Evolutionary conservation across 768 basidiomycete species (phyloP).

Genomic region (Psilocybe sp.): DNA sequence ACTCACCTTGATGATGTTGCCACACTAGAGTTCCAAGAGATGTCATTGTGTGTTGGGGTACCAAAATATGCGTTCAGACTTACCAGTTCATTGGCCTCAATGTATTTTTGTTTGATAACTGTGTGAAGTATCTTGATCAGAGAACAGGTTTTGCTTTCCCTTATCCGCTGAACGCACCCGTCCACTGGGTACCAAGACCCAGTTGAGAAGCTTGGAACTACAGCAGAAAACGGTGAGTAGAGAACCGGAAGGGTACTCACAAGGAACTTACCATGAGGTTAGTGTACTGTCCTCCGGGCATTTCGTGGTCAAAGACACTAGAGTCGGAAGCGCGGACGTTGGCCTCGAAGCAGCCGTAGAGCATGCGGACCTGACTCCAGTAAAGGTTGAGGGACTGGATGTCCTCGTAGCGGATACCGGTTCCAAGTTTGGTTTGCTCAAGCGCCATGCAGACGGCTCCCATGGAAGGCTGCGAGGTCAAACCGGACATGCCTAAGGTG

Average conservation of each 20-base stretch:
- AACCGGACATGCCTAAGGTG: constrained; percentile 86
- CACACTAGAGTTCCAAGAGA: constrained; percentile 56
- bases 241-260: constrained; percentile 8
- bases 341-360: constrained; percentile 97
- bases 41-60: constrained; percentile 1
- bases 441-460: constrained; percentile 93
- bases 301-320: constrained; percentile 98
- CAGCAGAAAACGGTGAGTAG: constrained; percentile 16
- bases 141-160: constrained; percentile 4
- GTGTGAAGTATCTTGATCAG: constrained; percentile 10
- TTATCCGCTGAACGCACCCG: constrained; percentile 42
- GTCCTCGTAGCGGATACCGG: constrained; percentile 95
- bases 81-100: constrained; percentile 94
- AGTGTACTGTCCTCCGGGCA: constrained; percentile 97
- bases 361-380: constrained; percentile 95
- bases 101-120: constrained; percentile 98
- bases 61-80: constrained; percentile 9
- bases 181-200: constrained; percentile 96
- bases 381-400: constrained; percentile 97
- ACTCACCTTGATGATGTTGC: constrained; percentile 88
- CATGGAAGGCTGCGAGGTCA: constrained; percentile 99
- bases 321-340: constrained; percentile 97
- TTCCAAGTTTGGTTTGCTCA: constrained; percentile 91
- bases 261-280: constrained; percentile 76
- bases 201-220: constrained; percentile 99